Percentiles rank a stretch among this genome's conserved stretches.
phyloP scores from a whole-genome alignment of 495 filamentous ascomycete genomes.

The Daldinia decipiens region DNA sequence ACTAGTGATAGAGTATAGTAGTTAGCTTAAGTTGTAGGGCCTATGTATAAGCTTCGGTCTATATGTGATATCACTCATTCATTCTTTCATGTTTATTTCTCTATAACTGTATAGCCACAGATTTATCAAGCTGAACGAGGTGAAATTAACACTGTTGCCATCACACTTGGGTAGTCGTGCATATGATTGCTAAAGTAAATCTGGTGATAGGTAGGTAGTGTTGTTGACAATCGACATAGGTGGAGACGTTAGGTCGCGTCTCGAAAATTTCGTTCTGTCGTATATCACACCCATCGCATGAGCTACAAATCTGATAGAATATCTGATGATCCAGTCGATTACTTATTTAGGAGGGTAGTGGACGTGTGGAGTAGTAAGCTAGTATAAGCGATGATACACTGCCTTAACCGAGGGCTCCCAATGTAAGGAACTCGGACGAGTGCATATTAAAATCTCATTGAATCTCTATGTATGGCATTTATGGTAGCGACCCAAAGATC shows the following conservation, averaged over 20 bases:
- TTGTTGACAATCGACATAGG: not conserved
- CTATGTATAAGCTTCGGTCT: not conserved
- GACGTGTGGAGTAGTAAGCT: not conserved
- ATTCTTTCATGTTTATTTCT: not conserved
- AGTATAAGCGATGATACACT: not conserved
- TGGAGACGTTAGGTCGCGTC: not conserved
- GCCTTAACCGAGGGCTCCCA: not conserved
- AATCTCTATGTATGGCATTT: not conserved
- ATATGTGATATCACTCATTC: not conserved
- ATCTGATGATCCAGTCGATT: not conserved
- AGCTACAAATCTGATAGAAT: not conserved
- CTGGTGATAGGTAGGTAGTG: conserved; percentile 1
- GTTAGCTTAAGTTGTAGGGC: not conserved
- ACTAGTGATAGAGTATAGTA: not conserved
- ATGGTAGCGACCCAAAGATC: not conserved
- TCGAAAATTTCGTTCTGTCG: not conserved
- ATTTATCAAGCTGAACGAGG: not conserved
- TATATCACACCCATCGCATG: not conserved
- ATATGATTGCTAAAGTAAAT: not conserved
- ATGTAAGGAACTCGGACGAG: not conserved
- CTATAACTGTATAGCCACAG: not conserved
- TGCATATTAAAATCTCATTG: not conserved
- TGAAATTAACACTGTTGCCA: not conserved
- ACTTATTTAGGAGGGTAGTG: not conserved
- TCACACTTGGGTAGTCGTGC: not conserved